These are phyloP conservation scores for Naumovozyma castellii DNA, from an alignment of 805 yeast species.

Conservation along the genomic window DNA sequence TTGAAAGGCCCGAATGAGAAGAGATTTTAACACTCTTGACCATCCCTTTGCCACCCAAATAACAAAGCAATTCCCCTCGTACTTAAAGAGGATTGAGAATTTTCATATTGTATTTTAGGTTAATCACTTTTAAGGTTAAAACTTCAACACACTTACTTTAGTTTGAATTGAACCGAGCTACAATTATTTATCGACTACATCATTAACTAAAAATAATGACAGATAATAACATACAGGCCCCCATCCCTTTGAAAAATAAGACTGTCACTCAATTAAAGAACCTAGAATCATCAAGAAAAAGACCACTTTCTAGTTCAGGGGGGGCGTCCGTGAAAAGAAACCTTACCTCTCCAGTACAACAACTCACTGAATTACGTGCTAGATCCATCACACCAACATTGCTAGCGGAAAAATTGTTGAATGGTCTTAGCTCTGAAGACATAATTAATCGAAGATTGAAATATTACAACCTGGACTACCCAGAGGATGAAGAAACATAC, in stretches of 20 bases:
- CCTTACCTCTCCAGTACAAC: constrained; percentile 1
- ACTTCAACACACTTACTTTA: neutral
- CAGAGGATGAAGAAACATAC: constrained; percentile 33
- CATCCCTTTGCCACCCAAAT: neutral
- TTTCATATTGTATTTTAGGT: neutral
- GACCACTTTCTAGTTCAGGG: constrained; percentile 14
- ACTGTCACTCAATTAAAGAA: constrained; percentile 10
- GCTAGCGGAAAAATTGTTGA: constrained; percentile 9
- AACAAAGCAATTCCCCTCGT: too few relatives aligned
- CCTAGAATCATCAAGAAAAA: constrained; percentile 3
- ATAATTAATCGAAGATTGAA: constrained; percentile 25
- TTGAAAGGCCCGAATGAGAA: neutral
- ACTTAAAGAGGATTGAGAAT: too few relatives aligned
- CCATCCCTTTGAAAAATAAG: constrained; percentile 21
- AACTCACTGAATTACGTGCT: constrained; percentile 5
- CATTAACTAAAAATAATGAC: constrained; percentile 3
- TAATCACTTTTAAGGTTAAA: neutral
- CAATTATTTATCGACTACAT: too few relatives aligned
- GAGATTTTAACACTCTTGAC: neutral
- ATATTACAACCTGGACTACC: constrained; percentile 45
- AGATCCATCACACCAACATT: constrained; percentile 20
- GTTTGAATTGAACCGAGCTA: neutral
- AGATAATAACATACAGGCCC: constrained; percentile 16
- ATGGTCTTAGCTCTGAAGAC: constrained; percentile 18
- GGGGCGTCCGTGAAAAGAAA: constrained; percentile 1